Percentiles rank a stretch among this genome's conserved stretches.
phyloP scores from a whole-genome alignment of 2,329 filamentous ascomycete genomes.

The Microcyclosporella mali region DNA sequence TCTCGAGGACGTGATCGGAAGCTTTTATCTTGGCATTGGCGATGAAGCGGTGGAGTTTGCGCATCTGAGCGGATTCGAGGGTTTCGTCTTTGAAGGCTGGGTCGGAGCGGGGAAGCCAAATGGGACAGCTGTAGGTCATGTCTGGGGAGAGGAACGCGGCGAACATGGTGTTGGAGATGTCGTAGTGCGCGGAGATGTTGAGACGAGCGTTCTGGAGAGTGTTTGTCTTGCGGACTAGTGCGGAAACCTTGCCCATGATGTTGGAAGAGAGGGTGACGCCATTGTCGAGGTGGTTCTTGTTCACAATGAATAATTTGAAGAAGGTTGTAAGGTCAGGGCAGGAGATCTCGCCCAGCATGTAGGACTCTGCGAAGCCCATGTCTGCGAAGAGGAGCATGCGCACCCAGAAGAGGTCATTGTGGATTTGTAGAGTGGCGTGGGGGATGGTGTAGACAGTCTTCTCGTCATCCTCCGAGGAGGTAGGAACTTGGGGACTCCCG shows the following conservation, averaged over 20 bases:
- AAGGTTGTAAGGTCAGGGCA: slow-evolving; percentile 62
- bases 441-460: slow-evolving; percentile 36
- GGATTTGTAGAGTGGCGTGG: slow-evolving; percentile 53
- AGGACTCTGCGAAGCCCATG: slow-evolving; percentile 69
- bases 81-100: slow-evolving; percentile 46
- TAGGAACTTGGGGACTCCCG: slow-evolving; percentile 33
- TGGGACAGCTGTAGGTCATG: slow-evolving; percentile 70
- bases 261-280: slow-evolving; percentile 58
- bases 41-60: slow-evolving; percentile 62
- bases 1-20: slow-evolving; percentile 65
- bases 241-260: slow-evolving; percentile 52
- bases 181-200: slow-evolving; percentile 68
- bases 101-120: slow-evolving; percentile 51
- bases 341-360: slow-evolving; percentile 66
- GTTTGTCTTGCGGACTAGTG: slow-evolving; percentile 44
- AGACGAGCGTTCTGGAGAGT: slow-evolving; percentile 50
- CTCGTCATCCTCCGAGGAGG: slow-evolving; percentile 32
- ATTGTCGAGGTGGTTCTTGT: slow-evolving; percentile 51
- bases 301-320: slow-evolving; percentile 65
- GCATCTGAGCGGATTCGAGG: slow-evolving; percentile 60
- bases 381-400: slow-evolving; percentile 63
- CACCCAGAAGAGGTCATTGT: slow-evolving; percentile 64
- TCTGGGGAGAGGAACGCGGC: slow-evolving; percentile 66
- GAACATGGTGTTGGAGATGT: slow-evolving; percentile 72
- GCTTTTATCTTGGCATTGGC: slow-evolving; percentile 57